phyloP scores from a whole-genome alignment of 352 stramenopile species.

The Aphanomyces euteiches region DNA sequence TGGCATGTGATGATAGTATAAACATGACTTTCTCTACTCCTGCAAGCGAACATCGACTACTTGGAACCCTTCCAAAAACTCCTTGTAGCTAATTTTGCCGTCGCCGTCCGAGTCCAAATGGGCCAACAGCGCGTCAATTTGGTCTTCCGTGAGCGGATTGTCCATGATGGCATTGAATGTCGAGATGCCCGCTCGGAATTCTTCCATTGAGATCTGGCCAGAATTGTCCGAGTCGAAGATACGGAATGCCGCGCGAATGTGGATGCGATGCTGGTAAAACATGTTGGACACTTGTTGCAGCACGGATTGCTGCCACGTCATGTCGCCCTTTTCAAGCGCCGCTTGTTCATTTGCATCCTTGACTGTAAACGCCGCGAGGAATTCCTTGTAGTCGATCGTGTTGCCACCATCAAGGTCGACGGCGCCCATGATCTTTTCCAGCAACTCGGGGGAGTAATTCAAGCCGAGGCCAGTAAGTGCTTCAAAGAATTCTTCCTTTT shows the following conservation, averaged over 20 bases:
- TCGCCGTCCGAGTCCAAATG: conserved; percentile 88
- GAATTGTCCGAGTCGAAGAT: conserved; percentile 89
- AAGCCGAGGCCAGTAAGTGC: conserved; percentile 71
- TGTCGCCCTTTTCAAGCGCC: conserved; percentile 43
- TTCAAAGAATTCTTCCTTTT: conserved; percentile 67
- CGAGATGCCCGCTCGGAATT: conserved; percentile 82
- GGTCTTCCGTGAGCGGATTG: conserved; percentile 85
- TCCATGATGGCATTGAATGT: conserved; percentile 89
- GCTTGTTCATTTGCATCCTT: conserved; percentile 67
- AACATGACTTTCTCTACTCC: conserved; percentile 7
- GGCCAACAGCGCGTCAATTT: conserved; percentile 86
- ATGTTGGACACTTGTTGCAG: conserved; percentile 92
- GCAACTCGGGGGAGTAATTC: conserved; percentile 47
- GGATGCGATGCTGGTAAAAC: conserved; percentile 91
- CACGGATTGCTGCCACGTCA: conserved; percentile 89
- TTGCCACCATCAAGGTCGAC: conserved; percentile 86
- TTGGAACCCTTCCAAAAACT: conserved; percentile 91
- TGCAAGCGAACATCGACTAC: conserved; percentile 49
- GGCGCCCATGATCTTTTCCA: conserved; percentile 72
- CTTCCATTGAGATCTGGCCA: conserved; percentile 71
- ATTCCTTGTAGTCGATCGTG: conserved; percentile 91
- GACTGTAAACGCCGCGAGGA: conserved; percentile 86
- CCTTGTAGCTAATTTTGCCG: conserved; percentile 90
- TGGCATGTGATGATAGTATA: neutral
- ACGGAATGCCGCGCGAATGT: conserved; percentile 89